Percentiles rank a stretch among this genome's conserved stretches.
Conservation (phyloP, 768 basidiomycete genomes). For the Kondoa subrosea region DNA sequence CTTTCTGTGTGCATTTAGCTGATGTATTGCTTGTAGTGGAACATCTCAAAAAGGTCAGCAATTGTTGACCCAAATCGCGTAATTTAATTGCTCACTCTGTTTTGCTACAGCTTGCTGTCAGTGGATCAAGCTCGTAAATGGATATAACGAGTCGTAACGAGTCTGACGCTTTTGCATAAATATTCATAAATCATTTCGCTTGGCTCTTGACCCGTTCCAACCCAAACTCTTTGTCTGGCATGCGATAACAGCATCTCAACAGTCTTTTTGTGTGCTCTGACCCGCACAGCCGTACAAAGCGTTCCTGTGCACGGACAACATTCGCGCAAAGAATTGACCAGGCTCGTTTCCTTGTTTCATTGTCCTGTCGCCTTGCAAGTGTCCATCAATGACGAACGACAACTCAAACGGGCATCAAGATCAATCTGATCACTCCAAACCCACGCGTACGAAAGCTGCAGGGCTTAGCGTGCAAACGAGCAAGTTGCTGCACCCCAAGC, state of each 20-base stretch:
- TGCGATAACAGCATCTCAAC: too few species aligned
- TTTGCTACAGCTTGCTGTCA: not conserved
- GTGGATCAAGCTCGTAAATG: conserved; percentile 1
- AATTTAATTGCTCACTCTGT: not conserved
- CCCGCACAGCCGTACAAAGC: too few species aligned
- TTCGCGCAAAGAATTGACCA: too few species aligned
- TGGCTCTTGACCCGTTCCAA: not conserved
- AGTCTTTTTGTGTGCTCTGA: too few species aligned
- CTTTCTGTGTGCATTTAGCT: not conserved
- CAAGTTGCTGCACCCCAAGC: not conserved
- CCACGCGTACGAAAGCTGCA: not conserved
- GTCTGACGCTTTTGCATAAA: too few species aligned
- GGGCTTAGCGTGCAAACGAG: not conserved
- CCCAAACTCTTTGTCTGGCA: not conserved
- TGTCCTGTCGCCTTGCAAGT: too few species aligned
- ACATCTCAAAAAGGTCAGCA: conserved; percentile 17
- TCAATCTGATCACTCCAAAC: not conserved
- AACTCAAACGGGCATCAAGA: not conserved
- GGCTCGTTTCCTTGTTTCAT: too few species aligned
- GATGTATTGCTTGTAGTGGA: conserved; percentile 15
- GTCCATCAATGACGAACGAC: too few species aligned
- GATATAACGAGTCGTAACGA: too few species aligned
- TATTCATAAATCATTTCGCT: too few species aligned
- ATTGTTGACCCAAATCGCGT: not conserved
- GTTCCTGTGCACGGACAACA: too few species aligned